Conservation (phyloP, 2,329 filamentous ascomycete genomes). For the Penicillium capsulatum region DNA sequence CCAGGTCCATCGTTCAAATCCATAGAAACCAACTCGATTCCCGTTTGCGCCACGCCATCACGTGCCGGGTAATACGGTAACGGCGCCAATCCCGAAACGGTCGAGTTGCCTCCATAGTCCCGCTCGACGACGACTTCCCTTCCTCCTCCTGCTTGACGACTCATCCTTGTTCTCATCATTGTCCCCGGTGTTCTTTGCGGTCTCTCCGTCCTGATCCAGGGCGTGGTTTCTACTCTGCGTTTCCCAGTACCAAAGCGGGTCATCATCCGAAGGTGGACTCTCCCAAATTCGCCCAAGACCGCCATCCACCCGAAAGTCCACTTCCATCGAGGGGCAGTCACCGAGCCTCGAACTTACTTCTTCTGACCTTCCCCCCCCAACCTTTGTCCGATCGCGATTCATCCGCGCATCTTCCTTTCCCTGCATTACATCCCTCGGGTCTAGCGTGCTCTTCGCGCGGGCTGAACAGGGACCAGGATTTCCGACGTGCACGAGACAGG, state of each 20-base stretch:
- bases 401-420: slow-evolving; percentile 47
- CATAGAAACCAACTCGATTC: no score
- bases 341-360: slow-evolving; percentile 38
- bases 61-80: slow-evolving; percentile 23
- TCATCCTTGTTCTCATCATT: no score
- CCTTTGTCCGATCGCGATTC: slow-evolving; percentile 43
- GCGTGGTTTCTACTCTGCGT: no score
- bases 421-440: slow-evolving; percentile 48
- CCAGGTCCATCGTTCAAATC: background rate
- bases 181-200: no score
- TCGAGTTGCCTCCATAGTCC: slow-evolving; percentile 13
- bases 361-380: slow-evolving; percentile 46
- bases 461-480: slow-evolving; percentile 36
- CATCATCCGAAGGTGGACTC: slow-evolving; percentile 37
- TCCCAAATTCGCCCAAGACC: slow-evolving; percentile 32
- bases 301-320: slow-evolving; percentile 29
- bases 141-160: no score
- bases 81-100: slow-evolving; percentile 20
- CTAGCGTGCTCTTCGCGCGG: slow-evolving; percentile 43
- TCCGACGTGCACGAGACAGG: slow-evolving; percentile 1
- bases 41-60: slow-evolving; percentile 12
- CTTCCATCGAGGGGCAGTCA: slow-evolving; percentile 53
- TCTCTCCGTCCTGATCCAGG: no score
- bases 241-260: slow-evolving; percentile 29
- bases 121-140: no score